phyloP scores from a whole-genome alignment of 2,329 filamentous ascomycete species.

The Knufia fluminis region DNA sequence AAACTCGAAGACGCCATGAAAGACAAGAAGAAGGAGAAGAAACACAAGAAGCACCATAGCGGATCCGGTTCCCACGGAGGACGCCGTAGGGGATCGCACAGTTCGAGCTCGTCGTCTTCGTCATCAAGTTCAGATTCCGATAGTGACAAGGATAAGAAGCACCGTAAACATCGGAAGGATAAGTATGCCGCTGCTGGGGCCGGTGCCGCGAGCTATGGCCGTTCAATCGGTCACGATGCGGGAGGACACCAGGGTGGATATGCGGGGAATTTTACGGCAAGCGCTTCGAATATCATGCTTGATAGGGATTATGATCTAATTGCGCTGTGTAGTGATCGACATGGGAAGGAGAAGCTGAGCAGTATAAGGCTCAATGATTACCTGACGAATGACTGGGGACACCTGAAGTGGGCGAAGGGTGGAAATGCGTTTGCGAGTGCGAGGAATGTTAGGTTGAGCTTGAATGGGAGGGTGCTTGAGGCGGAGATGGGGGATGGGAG shows the following conservation, averaged over 20 bases:
- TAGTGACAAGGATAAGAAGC: conserved; percentile 15
- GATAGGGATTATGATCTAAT: conserved; percentile 30
- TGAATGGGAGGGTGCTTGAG: conserved; percentile 17
- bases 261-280: conserved; percentile 32
- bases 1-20: conserved; percentile 35
- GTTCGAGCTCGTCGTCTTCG: conserved; percentile 16
- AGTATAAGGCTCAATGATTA: conserved; percentile 31
- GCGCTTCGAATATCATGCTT: conserved; percentile 27
- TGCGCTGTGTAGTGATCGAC: conserved; percentile 27
- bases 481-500: conserved; percentile 19
- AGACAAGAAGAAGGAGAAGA: conserved; percentile 27
- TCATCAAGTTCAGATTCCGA: conserved; percentile 13
- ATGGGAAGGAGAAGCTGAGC: conserved; percentile 27
- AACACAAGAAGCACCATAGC: conserved; percentile 9
- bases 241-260: not conserved
- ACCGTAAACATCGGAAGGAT: conserved; percentile 16
- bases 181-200: conserved; percentile 9
- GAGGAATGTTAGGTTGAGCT: conserved; percentile 17
- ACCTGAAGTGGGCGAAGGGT: conserved; percentile 28
- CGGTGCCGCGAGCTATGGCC: conserved; percentile 10
- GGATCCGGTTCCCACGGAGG: conserved; percentile 1
- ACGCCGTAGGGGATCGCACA: conserved; percentile 11
- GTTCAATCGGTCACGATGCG: conserved; percentile 5
- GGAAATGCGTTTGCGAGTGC: conserved; percentile 31
- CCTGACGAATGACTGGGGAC: conserved; percentile 31